Evolutionary conservation across 2,329 filamentous ascomycete species (phyloP).

Genomic region (Xylaria sp.): DNA sequence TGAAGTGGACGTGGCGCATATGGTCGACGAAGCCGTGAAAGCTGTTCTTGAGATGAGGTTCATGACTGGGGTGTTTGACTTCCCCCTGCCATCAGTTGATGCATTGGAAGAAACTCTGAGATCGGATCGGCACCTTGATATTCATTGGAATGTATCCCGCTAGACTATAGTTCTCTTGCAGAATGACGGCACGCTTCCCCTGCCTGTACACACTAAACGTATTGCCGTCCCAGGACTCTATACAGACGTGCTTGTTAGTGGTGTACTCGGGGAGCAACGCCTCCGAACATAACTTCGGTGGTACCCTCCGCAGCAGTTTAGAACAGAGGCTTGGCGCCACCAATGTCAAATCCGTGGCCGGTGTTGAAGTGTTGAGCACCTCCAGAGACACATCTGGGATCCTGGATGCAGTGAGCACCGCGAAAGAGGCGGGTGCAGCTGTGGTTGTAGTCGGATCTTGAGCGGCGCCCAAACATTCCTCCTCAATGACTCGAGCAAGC

Average conservation of each 20-base stretch:
- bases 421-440: conserved; percentile 47
- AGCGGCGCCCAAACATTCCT: conserved; percentile 51
- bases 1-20: neutral
- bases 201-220: conserved; percentile 19
- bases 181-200: conserved; percentile 39
- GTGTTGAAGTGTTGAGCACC: neutral
- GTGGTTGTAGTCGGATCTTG: conserved; percentile 48
- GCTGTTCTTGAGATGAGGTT: neutral
- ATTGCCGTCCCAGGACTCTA: conserved; percentile 39
- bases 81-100: conserved; percentile 40
- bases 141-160: conserved; percentile 39
- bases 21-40: conserved; percentile 2
- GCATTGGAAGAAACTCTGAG: conserved; percentile 32
- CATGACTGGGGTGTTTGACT: neutral
- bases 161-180: conserved; percentile 42
- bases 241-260: conserved; percentile 38
- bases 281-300: conserved; percentile 19
- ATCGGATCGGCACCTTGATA: conserved; percentile 32
- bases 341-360: neutral
- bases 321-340: neutral
- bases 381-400: conserved; percentile 1
- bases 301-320: neutral
- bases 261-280: conserved; percentile 29
- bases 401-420: conserved; percentile 42
- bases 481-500: conserved; percentile 45